Evolutionary conservation across 306 rosid species (phyloP).

Genomic region (Vicia villosa): DNA sequence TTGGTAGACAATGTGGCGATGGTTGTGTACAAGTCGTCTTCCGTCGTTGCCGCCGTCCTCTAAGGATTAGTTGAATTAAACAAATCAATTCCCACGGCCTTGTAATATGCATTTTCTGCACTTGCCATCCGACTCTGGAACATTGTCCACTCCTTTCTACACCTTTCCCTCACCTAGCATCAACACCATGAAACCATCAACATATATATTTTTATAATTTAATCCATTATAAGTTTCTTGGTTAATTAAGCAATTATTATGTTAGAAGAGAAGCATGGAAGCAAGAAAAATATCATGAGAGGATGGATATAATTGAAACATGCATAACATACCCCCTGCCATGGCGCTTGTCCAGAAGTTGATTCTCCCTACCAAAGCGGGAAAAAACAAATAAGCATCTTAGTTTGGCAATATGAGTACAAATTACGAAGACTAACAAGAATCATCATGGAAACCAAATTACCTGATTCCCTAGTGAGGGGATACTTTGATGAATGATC

Average conservation of each 20-base stretch:
- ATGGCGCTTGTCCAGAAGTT: constrained; percentile 67
- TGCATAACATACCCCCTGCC: constrained; percentile 83
- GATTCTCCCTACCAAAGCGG: constrained; percentile 69
- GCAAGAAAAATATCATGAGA: constrained; percentile 5
- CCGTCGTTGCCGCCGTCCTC: constrained; percentile 16
- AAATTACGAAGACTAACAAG: background rate
- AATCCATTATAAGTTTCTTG: background rate
- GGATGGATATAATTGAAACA: background rate
- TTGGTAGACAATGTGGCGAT: constrained; percentile 33
- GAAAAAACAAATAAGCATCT: constrained; percentile 26
- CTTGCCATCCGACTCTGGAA: constrained; percentile 75
- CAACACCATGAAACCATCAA: constrained; percentile 34
- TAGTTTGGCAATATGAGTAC: background rate
- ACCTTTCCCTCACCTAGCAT: constrained; percentile 91
- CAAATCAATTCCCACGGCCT: constrained; percentile 54
- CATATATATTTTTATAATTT: background rate
- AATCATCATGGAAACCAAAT: constrained; percentile 23
- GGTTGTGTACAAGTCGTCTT: constrained; percentile 36
- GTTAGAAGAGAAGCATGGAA: background rate
- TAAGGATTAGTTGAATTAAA: constrained; percentile 56
- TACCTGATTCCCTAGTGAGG: constrained; percentile 94
- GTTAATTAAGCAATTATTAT: background rate
- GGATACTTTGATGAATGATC: constrained; percentile 92
- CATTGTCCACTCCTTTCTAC: constrained; percentile 96
- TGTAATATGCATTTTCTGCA: constrained; percentile 78